Evolutionary conservation across 2,329 filamentous ascomycete species (phyloP).

Genomic region (Colletotrichum chrysophilum): DNA sequence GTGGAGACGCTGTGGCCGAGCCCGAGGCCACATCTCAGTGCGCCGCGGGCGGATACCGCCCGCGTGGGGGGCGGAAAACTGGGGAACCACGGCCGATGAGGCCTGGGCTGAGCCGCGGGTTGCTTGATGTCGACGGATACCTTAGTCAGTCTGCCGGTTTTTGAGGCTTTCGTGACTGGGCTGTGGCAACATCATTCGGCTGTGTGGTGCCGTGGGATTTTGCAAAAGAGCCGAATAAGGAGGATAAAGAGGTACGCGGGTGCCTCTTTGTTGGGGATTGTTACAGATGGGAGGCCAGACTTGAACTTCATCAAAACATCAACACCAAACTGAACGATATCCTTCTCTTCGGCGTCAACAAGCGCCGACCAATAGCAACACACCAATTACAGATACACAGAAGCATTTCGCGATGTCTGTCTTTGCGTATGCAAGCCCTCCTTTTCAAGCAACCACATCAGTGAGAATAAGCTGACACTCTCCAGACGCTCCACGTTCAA

Average conservation of each 20-base stretch:
- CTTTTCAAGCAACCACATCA: neutral
- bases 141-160: neutral
- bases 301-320: neutral
- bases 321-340: neutral
- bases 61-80: neutral
- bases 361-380: neutral
- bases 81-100: neutral
- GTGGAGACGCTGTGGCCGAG: neutral
- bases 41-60: neutral
- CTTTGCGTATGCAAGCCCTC: constrained; percentile 46
- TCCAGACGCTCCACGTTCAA: constrained; percentile 61
- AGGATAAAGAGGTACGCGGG: neutral
- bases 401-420: constrained; percentile 46
- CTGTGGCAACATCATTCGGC: neutral
- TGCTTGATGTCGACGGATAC: neutral
- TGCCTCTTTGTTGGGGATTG: neutral
- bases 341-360: neutral
- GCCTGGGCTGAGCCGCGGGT: neutral
- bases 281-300: neutral
- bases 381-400: neutral
- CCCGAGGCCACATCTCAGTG: neutral
- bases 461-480: neutral
- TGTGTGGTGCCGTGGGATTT: neutral
- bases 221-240: neutral
- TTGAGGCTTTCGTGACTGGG: neutral